phyloP scores from a whole-genome alignment of 768 basidiomycete genomes.

The Psilocybe sp. region DNA sequence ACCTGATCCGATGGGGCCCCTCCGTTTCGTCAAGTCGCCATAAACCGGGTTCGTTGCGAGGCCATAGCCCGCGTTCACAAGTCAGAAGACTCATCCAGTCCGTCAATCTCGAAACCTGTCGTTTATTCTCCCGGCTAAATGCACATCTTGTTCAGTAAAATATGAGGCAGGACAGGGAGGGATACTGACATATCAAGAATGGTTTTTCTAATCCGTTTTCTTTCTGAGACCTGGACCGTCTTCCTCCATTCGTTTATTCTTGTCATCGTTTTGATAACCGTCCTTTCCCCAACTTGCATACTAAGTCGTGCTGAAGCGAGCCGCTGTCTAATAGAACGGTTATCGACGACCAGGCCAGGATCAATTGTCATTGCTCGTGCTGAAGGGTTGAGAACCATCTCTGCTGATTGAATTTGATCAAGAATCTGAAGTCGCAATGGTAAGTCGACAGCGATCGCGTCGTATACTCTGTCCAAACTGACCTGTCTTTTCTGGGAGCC shows the following conservation, averaged over 20 bases:
- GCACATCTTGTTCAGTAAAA: neutral
- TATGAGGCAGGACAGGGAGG: neutral
- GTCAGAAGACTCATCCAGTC: constrained; percentile 63
- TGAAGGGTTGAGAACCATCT: constrained; percentile 48
- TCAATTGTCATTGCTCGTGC: constrained; percentile 50
- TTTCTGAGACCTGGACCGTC: constrained; percentile 64
- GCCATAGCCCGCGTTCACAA: constrained; percentile 85
- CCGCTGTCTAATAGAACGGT: constrained; percentile 49
- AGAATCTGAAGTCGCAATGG: constrained; percentile 39
- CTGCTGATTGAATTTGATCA: constrained; percentile 53
- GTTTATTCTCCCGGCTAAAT: constrained; percentile 70
- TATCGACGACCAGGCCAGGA: constrained; percentile 46
- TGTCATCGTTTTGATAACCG: constrained; percentile 58
- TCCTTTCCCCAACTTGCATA: constrained; percentile 60
- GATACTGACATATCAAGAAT: constrained; percentile 65
- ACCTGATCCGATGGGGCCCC: constrained; percentile 86
- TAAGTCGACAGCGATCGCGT: neutral
- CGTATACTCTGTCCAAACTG: constrained; percentile 11
- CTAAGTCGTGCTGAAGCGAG: constrained; percentile 58
- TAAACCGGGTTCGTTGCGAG: constrained; percentile 41
- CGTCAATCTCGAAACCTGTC: constrained; percentile 58
- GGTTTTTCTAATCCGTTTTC: constrained; percentile 68
- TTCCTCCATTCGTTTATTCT: constrained; percentile 74
- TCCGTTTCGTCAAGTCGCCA: constrained; percentile 94
- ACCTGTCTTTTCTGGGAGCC: constrained; percentile 76